Base-by-base conservation (phyloP, 148 eudicot genomes). In the Cornus suecica region DNA sequence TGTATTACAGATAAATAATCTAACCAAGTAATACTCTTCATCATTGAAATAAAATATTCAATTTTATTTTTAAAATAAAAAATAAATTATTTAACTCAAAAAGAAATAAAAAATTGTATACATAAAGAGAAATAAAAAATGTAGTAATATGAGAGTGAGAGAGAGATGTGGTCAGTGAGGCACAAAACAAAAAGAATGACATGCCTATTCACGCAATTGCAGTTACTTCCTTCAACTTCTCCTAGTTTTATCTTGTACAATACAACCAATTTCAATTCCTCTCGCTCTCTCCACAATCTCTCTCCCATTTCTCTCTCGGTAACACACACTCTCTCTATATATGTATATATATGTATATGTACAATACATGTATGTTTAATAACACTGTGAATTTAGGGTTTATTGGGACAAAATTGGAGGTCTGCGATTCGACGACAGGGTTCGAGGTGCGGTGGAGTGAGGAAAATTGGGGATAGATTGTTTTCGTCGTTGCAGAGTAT, bases 181-280 rank as follows among this genome's bases (percentile, higher is more conserved):
- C 67, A 73, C 78, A 85, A 79, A 79, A 72, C 51, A 73, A 91
- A 81, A 80, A 72, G 69, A 58, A 91, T 90, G 93, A 79, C 78
- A 77, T 80, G 81, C 71, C 68, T 87, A n/a, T 69, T 81, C 65
- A 61, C 80, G 30, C 81, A 68, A 37, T 74, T 74, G 30, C 81
- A 68, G 30, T 74, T 74, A 25, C 73, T 79, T 13, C 74, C 25
- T 71, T 37, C 23, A 74, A 15, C 31, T 31, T 48, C 31, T 31
- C 31, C 72, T 18, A 72, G 41, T 24, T 11, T 78, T 26, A 51
- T 8, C 77, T 15, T n/a, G n/a, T n/a, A 10, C 70, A 37, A 1
- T 69, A 14, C 68, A 51, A 56, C 14, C 73, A 24, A 32, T 58
- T 25, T n/a, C 64, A 80, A 78, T 22, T 54, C 52, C 24, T 42